These are phyloP conservation scores for Acacia acuminata DNA, from an alignment of 306 rosid genomes.

Conservation along the genomic window DNA sequence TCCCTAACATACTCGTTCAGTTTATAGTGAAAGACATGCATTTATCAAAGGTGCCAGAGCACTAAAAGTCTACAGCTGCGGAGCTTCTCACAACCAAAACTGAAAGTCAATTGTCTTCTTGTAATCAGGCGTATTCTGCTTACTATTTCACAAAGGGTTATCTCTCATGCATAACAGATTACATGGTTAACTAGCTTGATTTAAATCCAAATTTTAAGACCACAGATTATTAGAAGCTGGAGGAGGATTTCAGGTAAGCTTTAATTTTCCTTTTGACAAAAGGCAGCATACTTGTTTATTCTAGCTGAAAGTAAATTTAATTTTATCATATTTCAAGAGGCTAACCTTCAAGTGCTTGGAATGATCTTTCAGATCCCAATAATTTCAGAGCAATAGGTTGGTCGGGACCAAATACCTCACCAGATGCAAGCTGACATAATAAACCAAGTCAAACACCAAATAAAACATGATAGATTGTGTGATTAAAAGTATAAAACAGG, in stretches of 20 bases:
- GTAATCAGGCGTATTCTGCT: background rate
- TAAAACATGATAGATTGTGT: slow-evolving; percentile 1
- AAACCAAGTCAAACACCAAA: slow-evolving; percentile 29
- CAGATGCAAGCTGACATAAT: slow-evolving; percentile 81
- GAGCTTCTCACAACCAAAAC: background rate
- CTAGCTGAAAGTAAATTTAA: background rate
- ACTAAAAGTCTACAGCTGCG: background rate
- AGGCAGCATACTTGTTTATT: background rate
- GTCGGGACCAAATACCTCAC: slow-evolving; percentile 92
- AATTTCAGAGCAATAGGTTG: slow-evolving; percentile 92
- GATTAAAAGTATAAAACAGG: background rate
- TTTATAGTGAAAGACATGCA: background rate
- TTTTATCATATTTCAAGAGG: slow-evolving; percentile 26
- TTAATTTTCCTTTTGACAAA: background rate
- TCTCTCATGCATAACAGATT: background rate
- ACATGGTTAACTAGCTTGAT: background rate
- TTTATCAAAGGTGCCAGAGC: background rate
- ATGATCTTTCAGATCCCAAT: slow-evolving; percentile 88
- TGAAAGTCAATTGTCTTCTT: background rate
- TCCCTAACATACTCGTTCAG: background rate
- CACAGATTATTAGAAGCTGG: background rate
- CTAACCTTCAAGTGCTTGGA: slow-evolving; percentile 94
- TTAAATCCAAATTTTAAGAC: background rate
- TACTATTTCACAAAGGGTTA: background rate
- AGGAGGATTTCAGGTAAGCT: slow-evolving; percentile 14